Conservation (phyloP, 1,284 basidiomycete genomes). For the Lignosus rhinocerotis region DNA sequence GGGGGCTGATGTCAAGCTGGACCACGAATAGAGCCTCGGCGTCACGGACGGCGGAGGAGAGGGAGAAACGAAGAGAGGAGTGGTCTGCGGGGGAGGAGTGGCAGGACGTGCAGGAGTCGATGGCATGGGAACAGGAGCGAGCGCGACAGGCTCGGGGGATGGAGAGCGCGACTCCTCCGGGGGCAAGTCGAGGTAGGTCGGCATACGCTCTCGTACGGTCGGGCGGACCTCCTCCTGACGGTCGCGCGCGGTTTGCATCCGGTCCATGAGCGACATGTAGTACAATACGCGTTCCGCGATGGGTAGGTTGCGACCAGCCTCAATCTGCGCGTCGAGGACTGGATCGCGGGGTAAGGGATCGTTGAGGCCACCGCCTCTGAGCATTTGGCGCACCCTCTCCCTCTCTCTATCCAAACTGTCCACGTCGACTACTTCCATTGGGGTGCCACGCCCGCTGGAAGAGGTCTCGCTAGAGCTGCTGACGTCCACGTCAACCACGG, state of each 20-base stretch:
- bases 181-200: conserved; percentile 15
- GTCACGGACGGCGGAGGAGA: conserved; percentile 31
- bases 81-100: conserved; percentile 20
- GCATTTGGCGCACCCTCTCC: background rate
- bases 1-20: conserved; percentile 4
- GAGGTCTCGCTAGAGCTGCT: conserved; percentile 30
- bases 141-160: conserved; percentile 7
- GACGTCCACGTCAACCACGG: conserved; percentile 15
- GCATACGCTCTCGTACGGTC: conserved; percentile 10
- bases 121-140: conserved; percentile 1
- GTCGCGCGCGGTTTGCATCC: conserved; percentile 3
- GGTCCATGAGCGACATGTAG: conserved; percentile 15
- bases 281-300: conserved; percentile 11
- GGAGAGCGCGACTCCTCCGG: conserved; percentile 11
- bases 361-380: conserved; percentile 26
- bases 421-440: conserved; percentile 48
- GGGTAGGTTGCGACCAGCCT: conserved; percentile 13
- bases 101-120: conserved; percentile 12
- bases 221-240: conserved; percentile 3
- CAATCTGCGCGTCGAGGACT: conserved; percentile 14
- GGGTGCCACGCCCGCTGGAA: conserved; percentile 33
- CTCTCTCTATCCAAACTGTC: conserved; percentile 6
- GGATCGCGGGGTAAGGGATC: conserved; percentile 17
- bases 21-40: conserved; percentile 30
- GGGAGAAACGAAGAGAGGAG: conserved; percentile 19